Evolutionary conservation across 345 rosid genomes (phyloP).

Genomic region (Abelmoschus esculentus): DNA sequence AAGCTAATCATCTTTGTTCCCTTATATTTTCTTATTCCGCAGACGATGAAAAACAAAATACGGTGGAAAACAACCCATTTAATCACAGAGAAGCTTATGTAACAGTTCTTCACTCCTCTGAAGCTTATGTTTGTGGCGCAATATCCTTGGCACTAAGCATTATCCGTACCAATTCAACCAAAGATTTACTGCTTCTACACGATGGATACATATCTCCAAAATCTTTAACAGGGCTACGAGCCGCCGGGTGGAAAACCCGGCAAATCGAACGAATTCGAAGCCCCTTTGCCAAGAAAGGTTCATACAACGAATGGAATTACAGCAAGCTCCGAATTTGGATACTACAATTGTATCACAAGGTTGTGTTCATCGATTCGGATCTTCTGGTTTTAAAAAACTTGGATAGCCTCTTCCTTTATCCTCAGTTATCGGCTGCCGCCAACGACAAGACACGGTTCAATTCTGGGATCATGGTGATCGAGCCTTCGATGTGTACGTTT

Average conservation of each 20-base stretch:
- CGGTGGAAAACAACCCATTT: background rate
- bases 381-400: constrained; percentile 45
- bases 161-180: constrained; percentile 34
- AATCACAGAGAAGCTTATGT: constrained; percentile 48
- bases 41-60: background rate
- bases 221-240: constrained; percentile 39
- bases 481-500: constrained; percentile 76
- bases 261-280: constrained; percentile 48
- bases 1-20: too few relatives aligned
- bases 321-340: constrained; percentile 82
- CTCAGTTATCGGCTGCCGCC: constrained; percentile 53
- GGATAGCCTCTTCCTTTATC: constrained; percentile 48
- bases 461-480: constrained; percentile 83
- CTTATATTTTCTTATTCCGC: background rate
- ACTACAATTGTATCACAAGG: constrained; percentile 44
- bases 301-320: constrained; percentile 93
- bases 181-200: constrained; percentile 62
- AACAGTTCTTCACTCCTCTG: constrained; percentile 81
- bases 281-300: constrained; percentile 38
- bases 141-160: constrained; percentile 82
- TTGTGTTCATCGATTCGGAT: constrained; percentile 74
- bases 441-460: constrained; percentile 47
- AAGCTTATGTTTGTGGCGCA: constrained; percentile 84
- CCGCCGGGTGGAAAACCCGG: constrained; percentile 61
- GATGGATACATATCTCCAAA: constrained; percentile 37